Percentiles rank a stretch among this genome's conserved stretches.
phyloP scores from a whole-genome alignment of 148 eudicot genomes.

The Camellia sinensis region DNA sequence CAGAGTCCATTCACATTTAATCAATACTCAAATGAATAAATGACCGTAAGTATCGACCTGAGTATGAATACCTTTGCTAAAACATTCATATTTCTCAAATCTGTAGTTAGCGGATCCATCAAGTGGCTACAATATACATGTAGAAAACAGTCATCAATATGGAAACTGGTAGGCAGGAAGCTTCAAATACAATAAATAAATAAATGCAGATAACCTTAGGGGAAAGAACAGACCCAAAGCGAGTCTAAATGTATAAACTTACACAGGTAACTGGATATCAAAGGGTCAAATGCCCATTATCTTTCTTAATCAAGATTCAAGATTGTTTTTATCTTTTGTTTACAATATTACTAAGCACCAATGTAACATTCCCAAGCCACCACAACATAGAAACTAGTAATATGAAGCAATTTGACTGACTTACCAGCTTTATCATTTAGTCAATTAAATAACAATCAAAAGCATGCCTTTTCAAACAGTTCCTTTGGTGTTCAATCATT shows the following conservation, averaged over 20 bases:
- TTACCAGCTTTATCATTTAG: background rate
- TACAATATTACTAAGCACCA: background rate
- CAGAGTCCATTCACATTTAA: constrained; percentile 1
- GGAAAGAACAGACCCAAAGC: background rate
- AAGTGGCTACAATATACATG: constrained; percentile 58
- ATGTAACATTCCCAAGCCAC: background rate
- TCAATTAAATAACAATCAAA: background rate
- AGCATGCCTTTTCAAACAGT: background rate
- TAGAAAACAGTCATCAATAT: constrained; percentile 12
- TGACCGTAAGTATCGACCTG: constrained; percentile 1
- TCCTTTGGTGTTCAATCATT: background rate
- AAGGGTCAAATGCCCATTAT: background rate
- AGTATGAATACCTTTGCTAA: constrained; percentile 73
- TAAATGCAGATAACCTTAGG: background rate
- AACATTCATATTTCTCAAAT: constrained; percentile 84
- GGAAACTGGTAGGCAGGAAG: background rate
- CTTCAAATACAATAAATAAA: background rate
- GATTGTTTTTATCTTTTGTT: background rate
- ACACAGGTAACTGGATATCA: too few species aligned
- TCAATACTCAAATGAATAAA: background rate
- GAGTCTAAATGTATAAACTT: background rate
- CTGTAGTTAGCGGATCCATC: constrained; percentile 84
- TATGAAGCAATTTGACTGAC: background rate
- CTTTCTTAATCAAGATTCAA: background rate
- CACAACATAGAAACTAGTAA: background rate